Evolutionary conservation across 495 filamentous ascomycete species (phyloP).

Genomic region (Collariella sp.): DNA sequence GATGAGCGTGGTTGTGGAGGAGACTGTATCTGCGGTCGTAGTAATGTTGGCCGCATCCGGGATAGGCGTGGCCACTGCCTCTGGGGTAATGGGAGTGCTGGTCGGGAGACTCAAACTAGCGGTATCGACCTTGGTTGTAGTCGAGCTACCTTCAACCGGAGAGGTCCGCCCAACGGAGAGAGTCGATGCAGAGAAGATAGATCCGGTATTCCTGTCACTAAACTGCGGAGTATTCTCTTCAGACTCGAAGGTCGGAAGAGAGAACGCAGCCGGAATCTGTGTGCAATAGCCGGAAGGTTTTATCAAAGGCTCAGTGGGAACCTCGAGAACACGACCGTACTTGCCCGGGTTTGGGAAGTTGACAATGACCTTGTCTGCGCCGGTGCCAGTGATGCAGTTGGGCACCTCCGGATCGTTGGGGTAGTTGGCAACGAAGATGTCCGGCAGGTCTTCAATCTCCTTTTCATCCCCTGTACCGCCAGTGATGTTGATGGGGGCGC

Average conservation of each 20-base stretch:
- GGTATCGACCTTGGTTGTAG: background rate
- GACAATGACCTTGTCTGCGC: constrained; percentile 14
- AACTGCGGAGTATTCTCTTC: background rate
- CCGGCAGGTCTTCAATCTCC: constrained; percentile 37
- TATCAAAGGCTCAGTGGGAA: background rate
- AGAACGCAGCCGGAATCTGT: background rate
- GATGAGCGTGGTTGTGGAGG: background rate
- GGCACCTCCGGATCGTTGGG: constrained; percentile 4
- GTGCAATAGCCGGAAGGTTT: constrained; percentile 9
- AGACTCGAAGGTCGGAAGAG: constrained; percentile 1
- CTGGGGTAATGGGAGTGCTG: background rate
- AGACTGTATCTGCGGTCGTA: background rate
- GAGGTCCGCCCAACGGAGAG: background rate
- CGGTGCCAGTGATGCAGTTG: constrained; percentile 10
- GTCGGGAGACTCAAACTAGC: background rate
- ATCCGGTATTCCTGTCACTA: background rate
- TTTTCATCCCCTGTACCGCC: constrained; percentile 27
- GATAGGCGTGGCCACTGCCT: background rate
- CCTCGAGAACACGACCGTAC: constrained; percentile 13
- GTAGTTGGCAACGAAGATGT: constrained; percentile 54
- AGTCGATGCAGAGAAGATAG: background rate
- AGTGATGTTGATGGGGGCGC: constrained; percentile 44
- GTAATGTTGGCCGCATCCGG: background rate
- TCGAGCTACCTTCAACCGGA: background rate
- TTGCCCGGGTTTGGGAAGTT: constrained; percentile 22